These are phyloP conservation scores for Russula vinacea DNA, from an alignment of 768 basidiomycete genomes.

Conservation along the genomic window DNA sequence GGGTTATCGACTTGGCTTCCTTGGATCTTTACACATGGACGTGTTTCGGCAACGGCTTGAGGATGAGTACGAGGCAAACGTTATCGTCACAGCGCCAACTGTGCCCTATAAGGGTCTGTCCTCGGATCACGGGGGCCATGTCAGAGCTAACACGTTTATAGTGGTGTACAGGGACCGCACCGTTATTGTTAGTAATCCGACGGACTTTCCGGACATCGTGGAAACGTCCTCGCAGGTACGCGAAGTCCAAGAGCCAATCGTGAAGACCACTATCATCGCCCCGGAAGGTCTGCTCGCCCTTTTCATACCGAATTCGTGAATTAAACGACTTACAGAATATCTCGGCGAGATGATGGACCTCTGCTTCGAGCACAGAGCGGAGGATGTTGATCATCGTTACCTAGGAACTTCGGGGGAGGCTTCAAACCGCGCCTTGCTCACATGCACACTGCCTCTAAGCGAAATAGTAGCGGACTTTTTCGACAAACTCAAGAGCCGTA, in stretches of 20 bases:
- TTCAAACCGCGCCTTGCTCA: constrained; percentile 72
- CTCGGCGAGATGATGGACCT: constrained; percentile 96
- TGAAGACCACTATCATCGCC: constrained; percentile 90
- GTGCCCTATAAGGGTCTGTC: constrained; percentile 83
- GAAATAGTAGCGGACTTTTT: constrained; percentile 97
- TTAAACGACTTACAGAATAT: constrained; percentile 54
- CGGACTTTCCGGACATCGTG: constrained; percentile 85
- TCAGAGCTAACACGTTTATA: constrained; percentile 36
- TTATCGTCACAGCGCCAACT: constrained; percentile 94
- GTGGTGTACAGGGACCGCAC: constrained; percentile 68
- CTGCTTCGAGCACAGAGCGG: constrained; percentile 80
- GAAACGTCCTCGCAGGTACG: constrained; percentile 57
- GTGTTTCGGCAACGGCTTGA: constrained; percentile 93
- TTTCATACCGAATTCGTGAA: not conserved
- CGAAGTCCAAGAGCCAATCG: constrained; percentile 87
- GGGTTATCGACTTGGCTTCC: constrained; percentile 91
- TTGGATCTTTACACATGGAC: constrained; percentile 96
- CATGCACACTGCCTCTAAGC: constrained; percentile 80
- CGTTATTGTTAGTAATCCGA: constrained; percentile 81
- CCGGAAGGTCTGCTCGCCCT: constrained; percentile 67
- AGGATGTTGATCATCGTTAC: constrained; percentile 79
- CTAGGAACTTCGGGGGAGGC: constrained; percentile 56
- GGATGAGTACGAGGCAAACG: constrained; percentile 92
- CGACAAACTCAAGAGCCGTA: constrained; percentile 88
- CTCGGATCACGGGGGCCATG: constrained; percentile 10